phyloP scores from a whole-genome alignment of 305 asterid genomes.

The Euphrasia arctica region DNA sequence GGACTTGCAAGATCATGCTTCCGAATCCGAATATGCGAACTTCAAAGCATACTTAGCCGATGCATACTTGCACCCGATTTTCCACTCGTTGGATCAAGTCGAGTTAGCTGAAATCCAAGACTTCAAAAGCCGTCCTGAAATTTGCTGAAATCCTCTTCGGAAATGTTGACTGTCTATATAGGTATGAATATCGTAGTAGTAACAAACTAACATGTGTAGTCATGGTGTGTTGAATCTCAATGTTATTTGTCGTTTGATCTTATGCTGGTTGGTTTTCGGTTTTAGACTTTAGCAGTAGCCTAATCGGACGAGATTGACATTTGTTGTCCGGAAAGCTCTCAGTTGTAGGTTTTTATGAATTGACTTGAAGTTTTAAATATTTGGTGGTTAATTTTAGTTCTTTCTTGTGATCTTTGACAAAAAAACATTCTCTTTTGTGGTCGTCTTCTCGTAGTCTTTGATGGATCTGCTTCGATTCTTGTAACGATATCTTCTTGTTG shows the following conservation, averaged over 20 bases:
- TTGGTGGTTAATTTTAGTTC: no score
- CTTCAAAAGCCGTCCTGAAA: constrained; percentile 34
- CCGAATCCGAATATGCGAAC: constrained; percentile 36
- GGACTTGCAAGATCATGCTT: constrained; percentile 46
- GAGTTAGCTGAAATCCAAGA: constrained; percentile 46
- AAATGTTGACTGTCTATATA: constrained; percentile 31
- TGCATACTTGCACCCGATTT: constrained; percentile 88
- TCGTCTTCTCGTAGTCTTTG: no score
- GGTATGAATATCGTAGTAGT: constrained; percentile 27
- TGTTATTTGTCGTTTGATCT: constrained; percentile 14
- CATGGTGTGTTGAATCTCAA: constrained; percentile 35
- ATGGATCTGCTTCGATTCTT: no score
- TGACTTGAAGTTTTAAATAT: background rate
- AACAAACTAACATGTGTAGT: constrained; percentile 29
- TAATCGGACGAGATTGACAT: background rate
- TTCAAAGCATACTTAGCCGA: constrained; percentile 59
- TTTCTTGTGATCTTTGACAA: no score
- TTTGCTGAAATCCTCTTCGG: constrained; percentile 22
- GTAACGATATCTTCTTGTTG: no score
- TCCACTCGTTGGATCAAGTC: constrained; percentile 59
- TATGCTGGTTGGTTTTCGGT: constrained; percentile 1
- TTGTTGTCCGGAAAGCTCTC: background rate
- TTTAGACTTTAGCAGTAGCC: background rate
- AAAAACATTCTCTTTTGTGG: no score
- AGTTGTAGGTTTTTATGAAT: background rate